Percentiles rank a stretch among this genome's conserved stretches.
These are phyloP conservation scores for Diaporthe aspalathi DNA, from an alignment of 2,329 filamentous ascomycete species.

Conservation along the genomic window DNA sequence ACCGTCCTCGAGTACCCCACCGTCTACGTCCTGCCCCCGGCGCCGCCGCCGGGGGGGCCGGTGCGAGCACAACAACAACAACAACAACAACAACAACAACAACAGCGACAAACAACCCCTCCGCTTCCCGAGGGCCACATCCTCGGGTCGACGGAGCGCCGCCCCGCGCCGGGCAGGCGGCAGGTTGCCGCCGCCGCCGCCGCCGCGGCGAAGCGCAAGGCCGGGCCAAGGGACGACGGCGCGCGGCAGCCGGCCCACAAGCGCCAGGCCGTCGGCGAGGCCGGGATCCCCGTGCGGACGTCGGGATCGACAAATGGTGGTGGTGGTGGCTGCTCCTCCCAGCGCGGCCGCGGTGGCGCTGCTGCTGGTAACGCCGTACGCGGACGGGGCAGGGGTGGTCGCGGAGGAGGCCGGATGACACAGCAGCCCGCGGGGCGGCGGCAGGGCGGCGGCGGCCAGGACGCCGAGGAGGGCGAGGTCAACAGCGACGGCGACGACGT, in stretches of 20 bases:
- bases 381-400: conserved; percentile 28
- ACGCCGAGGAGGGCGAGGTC: conserved; percentile 44
- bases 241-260: conserved; percentile 24
- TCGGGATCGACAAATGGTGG: background rate
- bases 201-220: conserved; percentile 29
- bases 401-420: conserved; percentile 34
- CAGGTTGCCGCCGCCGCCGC: no score
- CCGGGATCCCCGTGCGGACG: background rate
- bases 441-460: background rate
- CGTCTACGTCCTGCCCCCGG: conserved; percentile 66
- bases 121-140: conserved; percentile 43
- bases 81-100: background rate
- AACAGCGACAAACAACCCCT: no score
- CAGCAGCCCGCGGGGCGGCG: background rate
- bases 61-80: background rate
- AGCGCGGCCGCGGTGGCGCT: conserved; percentile 30
- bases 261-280: conserved; percentile 29
- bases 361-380: background rate
- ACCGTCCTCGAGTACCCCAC: conserved; percentile 79
- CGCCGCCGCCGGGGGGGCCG: no score
- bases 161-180: conserved; percentile 3
- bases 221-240: background rate
- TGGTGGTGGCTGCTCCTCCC: conserved; percentile 2
- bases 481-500: conserved; percentile 41
- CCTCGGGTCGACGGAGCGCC: conserved; percentile 43